phyloP scores from a whole-genome alignment of 306 rosid genomes.

The Cucumis melo region DNA sequence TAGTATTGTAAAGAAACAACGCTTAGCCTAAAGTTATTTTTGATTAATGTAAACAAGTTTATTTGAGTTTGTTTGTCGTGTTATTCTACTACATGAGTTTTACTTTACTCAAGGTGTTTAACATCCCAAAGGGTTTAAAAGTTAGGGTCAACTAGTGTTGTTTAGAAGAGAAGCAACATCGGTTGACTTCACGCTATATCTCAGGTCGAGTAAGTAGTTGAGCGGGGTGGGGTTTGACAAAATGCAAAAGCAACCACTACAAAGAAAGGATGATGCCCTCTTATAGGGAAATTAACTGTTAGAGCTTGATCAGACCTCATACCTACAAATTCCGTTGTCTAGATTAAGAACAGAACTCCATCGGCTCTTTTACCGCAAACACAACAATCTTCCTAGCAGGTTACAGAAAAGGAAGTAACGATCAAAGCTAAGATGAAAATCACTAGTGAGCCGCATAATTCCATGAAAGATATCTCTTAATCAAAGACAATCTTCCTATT shows the following conservation, averaged over 20 bases:
- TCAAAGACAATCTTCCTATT: neutral
- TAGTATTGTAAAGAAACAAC: too few relatives aligned
- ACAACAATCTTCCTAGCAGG: neutral
- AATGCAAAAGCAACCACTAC: neutral
- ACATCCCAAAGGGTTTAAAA: too few relatives aligned
- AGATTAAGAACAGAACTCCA: neutral
- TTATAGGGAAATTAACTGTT: neutral
- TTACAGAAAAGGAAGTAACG: neutral
- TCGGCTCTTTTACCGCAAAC: neutral
- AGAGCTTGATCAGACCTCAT: neutral
- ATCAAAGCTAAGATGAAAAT: neutral
- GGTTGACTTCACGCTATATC: too few relatives aligned
- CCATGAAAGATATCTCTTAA: neutral
- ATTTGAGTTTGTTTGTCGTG: too few relatives aligned
- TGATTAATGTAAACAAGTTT: too few relatives aligned
- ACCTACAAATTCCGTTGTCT: neutral
- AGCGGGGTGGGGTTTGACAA: too few relatives aligned
- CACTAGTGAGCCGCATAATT: neutral
- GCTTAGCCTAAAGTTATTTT: too few relatives aligned
- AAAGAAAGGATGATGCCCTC: neutral
- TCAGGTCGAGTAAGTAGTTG: too few relatives aligned
- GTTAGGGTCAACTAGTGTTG: too few relatives aligned
- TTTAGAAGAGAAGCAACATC: too few relatives aligned
- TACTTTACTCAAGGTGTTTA: too few relatives aligned
- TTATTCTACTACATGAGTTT: too few relatives aligned